phyloP scores from a whole-genome alignment of 2,329 filamentous ascomycete species.

The Fusarium temperatum region DNA sequence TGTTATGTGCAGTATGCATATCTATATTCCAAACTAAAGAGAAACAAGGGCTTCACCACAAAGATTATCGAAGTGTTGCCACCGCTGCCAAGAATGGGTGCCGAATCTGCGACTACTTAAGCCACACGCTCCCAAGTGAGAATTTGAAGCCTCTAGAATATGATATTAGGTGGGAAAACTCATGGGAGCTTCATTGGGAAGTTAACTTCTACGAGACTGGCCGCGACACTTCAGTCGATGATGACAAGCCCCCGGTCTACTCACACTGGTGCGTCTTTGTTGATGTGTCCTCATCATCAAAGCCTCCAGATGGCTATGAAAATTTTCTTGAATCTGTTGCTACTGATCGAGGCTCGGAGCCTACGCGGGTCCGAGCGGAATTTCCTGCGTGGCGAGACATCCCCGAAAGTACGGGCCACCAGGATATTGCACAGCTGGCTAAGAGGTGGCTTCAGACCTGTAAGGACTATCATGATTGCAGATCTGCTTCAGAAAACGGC shows the following conservation, averaged over 20 bases:
- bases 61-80: neutral
- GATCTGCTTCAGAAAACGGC: neutral
- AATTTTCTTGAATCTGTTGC: accelerated
- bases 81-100: neutral
- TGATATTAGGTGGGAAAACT: neutral
- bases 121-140: neutral
- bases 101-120: neutral
- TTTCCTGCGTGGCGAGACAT: neutral
- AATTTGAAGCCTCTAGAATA: neutral
- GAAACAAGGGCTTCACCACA: neutral
- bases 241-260: neutral
- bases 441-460: neutral
- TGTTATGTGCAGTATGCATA: neutral
- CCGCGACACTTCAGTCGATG: neutral
- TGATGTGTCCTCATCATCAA: neutral
- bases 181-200: neutral
- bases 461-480: neutral
- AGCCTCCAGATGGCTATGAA: neutral
- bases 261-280: neutral
- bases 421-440: neutral
- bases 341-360: neutral
- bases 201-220: neutral
- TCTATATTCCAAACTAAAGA: neutral
- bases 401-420: neutral
- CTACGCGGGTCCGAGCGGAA: neutral